phyloP scores from a whole-genome alignment of 139 green algal genomes.

The Tetradesmus lagerheimii region DNA sequence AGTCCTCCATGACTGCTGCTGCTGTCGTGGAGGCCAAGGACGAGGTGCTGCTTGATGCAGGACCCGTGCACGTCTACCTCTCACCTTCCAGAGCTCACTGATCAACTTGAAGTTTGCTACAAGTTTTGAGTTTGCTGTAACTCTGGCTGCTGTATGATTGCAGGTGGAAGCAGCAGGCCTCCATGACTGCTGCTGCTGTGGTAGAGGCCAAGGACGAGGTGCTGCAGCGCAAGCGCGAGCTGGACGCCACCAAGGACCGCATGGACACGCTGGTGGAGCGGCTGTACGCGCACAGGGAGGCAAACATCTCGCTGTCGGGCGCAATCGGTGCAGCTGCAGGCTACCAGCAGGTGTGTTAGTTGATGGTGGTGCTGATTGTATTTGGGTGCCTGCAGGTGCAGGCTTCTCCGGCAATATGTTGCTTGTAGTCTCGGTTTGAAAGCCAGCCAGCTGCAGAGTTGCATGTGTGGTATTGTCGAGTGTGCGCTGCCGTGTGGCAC shows the following conservation, averaged over 20 bases:
- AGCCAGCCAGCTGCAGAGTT: too few relatives aligned
- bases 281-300: conserved; percentile 69
- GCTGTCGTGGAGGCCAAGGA: conserved; percentile 81
- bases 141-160: not conserved
- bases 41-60: too few relatives aligned
- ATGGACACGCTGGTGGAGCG: conserved; percentile 85
- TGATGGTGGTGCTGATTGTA: too few relatives aligned
- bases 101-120: too few relatives aligned
- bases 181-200: conserved; percentile 68
- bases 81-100: too few relatives aligned
- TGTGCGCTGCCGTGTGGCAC: too few relatives aligned
- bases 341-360: conserved; percentile 51
- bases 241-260: conserved; percentile 81
- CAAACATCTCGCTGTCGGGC: conserved; percentile 69
- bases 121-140: conserved; percentile 49
- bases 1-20: conserved; percentile 66
- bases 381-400: too few relatives aligned
- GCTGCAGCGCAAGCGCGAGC: conserved; percentile 76
- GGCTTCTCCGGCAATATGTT: too few relatives aligned
- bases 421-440: too few relatives aligned
- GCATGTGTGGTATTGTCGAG: too few relatives aligned
- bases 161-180: conserved; percentile 78
- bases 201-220: conserved; percentile 83
- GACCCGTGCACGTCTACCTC: too few relatives aligned
- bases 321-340: conserved; percentile 59